Evolutionary conservation across 345 rosid species (phyloP).

Genomic region (Salix arbutifolia): DNA sequence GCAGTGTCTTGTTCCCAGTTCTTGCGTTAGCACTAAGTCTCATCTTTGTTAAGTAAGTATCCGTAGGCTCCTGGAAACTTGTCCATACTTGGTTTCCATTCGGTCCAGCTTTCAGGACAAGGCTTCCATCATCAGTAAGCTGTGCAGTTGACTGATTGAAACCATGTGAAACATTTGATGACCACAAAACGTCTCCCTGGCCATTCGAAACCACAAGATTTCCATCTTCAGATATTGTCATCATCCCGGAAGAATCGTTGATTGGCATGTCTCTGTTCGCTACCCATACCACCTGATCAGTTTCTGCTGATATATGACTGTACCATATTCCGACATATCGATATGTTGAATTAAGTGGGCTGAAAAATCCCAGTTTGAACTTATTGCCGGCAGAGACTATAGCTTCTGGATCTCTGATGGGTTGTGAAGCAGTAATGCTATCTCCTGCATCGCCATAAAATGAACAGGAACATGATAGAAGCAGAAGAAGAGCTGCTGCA

Average conservation of each 20-base stretch:
- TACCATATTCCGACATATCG: constrained; percentile 12
- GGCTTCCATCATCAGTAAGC: constrained; percentile 17
- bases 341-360: background rate
- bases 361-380: constrained; percentile 4
- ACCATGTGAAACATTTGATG: fast-evolving
- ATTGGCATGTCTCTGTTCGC: constrained; percentile 13
- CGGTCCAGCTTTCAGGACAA: background rate
- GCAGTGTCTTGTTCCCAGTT: background rate
- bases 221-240: constrained; percentile 21
- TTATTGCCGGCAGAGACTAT: background rate
- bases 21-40: constrained; percentile 11
- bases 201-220: too few species aligned
- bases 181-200: too few species aligned
- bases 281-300: background rate
- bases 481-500: background rate
- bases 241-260: constrained; percentile 28
- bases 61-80: constrained; percentile 25
- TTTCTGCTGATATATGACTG: background rate
- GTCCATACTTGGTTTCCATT: too few species aligned
- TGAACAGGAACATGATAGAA: background rate
- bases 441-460: background rate
- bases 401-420: constrained; percentile 7
- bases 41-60: constrained; percentile 35
- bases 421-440: background rate
- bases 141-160: too few species aligned